Conservation (phyloP, 257 asterid genomes). For the Solanum clarkiae region DNA sequence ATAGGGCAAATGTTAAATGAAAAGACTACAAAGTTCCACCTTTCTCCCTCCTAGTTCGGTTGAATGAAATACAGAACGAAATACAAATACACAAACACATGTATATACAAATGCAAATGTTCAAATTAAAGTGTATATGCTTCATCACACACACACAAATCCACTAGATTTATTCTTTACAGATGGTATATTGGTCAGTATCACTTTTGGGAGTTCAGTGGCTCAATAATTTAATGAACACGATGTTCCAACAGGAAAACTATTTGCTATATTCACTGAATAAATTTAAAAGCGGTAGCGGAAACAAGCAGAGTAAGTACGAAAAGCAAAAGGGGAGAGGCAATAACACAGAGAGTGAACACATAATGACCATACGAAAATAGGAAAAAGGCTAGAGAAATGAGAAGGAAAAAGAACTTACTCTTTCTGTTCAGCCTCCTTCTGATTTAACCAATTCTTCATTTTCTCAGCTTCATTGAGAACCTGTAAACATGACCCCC, state of each 20-base stretch:
- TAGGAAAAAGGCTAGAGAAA: background rate
- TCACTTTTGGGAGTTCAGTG: background rate
- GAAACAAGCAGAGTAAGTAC: background rate
- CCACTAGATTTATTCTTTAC: background rate
- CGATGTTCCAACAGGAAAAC: background rate
- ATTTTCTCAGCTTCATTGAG: conserved; percentile 52
- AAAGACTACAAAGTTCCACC: background rate
- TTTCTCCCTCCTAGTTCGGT: background rate
- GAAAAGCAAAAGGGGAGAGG: background rate
- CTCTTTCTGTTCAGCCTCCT: conserved; percentile 81
- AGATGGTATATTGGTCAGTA: background rate
- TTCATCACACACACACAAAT: background rate
- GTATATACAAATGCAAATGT: background rate
- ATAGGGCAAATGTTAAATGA: background rate
- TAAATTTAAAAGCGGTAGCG: background rate
- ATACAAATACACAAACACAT: background rate
- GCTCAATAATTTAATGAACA: background rate
- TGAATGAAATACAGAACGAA: background rate
- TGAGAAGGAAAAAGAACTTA: conserved; percentile 20
- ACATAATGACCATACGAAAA: background rate
- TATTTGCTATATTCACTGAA: background rate
- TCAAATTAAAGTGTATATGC: background rate
- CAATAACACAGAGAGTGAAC: background rate
- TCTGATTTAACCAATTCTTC: conserved; percentile 75
- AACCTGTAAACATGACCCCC: conserved; percentile 29